Conservation (phyloP, 2,329 filamentous ascomycete genomes). For the Mycosphaerella sp. region DNA sequence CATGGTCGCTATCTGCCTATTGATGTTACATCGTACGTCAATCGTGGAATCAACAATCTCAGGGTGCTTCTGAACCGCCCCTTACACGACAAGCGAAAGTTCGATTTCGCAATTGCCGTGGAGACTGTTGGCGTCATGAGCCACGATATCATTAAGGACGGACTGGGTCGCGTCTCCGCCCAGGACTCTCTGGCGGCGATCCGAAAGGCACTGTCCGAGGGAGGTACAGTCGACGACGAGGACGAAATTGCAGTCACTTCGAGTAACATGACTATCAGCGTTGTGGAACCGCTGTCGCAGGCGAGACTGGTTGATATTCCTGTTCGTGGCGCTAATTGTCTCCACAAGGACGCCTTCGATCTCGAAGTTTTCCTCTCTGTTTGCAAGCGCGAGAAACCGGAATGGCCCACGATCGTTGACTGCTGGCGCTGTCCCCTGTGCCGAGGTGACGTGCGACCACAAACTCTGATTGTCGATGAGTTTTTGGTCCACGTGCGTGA, state of each 20-base stretch:
- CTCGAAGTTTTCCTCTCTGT: slow-evolving; percentile 72
- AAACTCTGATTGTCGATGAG: slow-evolving; percentile 62
- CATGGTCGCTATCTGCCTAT: slow-evolving; percentile 69
- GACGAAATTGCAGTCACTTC: slow-evolving; percentile 42
- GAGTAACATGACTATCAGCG: slow-evolving; percentile 38
- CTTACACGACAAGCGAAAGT: slow-evolving; percentile 32
- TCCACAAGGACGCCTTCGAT: slow-evolving; percentile 85
- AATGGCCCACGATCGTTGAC: slow-evolving; percentile 47
- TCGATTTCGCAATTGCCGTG: slow-evolving; percentile 59
- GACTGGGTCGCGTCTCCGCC: slow-evolving; percentile 36
- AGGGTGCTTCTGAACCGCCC: slow-evolving; percentile 46
- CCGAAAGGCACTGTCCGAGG: slow-evolving; percentile 41
- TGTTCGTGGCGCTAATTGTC: slow-evolving; percentile 63
- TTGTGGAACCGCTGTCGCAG: slow-evolving; percentile 44
- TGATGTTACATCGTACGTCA: slow-evolving; percentile 61
- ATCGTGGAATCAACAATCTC: slow-evolving; percentile 56
- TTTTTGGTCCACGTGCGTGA: slow-evolving; percentile 62
- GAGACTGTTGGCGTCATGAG: slow-evolving; percentile 58
- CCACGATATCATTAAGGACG: slow-evolving; percentile 36
- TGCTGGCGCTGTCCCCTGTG: slow-evolving; percentile 88
- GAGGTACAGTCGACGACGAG: slow-evolving; percentile 48
- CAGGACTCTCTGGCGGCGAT: slow-evolving; percentile 54
- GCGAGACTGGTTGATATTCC: slow-evolving; percentile 59
- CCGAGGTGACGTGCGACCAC: slow-evolving; percentile 66
- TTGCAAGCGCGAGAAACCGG: slow-evolving; percentile 43